Conservation (phyloP, 805 yeast species). For the Jamesozyma rosinii region DNA sequence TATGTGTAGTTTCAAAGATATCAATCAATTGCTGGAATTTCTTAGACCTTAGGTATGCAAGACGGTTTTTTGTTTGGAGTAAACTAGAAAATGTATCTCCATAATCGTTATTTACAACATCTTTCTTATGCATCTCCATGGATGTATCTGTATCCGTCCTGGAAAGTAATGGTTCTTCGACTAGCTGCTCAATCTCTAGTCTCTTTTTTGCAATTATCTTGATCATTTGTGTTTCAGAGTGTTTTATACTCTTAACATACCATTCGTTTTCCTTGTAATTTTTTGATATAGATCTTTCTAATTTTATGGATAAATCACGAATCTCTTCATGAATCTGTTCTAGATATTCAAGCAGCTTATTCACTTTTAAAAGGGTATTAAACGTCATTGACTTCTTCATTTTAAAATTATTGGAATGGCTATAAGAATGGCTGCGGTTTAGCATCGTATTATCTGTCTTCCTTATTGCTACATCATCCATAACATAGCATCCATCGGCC, state of each 20-base stretch:
- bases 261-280: slow-evolving; percentile 2
- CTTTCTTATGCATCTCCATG: background rate
- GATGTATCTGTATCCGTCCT: slow-evolving; percentile 1
- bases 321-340: slow-evolving; percentile 18
- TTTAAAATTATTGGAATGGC: background rate
- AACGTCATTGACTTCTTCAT: slow-evolving; percentile 19
- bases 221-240: slow-evolving; percentile 6
- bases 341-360: slow-evolving; percentile 23
- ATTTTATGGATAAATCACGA: slow-evolving; percentile 6
- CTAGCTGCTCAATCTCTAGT: background rate
- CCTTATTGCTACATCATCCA: slow-evolving; percentile 3
- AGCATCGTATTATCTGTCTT: background rate
- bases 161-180: background rate
- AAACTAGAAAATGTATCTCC: slow-evolving; percentile 21
- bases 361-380: slow-evolving; percentile 22
- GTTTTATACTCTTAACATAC: slow-evolving; percentile 4
- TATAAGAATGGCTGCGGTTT: background rate
- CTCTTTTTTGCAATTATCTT: slow-evolving; percentile 1
- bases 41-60: slow-evolving; percentile 11
- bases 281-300: slow-evolving; percentile 8
- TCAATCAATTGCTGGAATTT: slow-evolving; percentile 15
- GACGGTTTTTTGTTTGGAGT: slow-evolving; percentile 12
- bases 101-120: slow-evolving; percentile 16
- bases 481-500: slow-evolving; percentile 19
- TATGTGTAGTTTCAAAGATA: slow-evolving; percentile 1